Percentiles rank a stretch among this genome's conserved stretches.
Conservation (phyloP, 2,329 filamentous ascomycete species). For the Orbilia oligospora region DNA sequence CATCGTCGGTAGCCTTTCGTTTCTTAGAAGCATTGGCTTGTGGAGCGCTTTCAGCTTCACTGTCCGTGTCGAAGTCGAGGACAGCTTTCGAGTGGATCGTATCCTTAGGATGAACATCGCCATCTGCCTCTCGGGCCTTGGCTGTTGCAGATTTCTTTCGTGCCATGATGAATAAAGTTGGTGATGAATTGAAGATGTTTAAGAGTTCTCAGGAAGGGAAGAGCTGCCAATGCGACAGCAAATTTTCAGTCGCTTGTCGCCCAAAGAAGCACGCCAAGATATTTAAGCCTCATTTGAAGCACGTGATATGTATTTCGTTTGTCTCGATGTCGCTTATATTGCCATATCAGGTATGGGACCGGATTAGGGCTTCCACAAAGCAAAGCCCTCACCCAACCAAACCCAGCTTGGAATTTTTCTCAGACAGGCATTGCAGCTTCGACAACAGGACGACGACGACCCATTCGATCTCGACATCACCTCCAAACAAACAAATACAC, state of each 20-base stretch:
- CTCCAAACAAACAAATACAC: constrained; percentile 3
- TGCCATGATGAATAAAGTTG: constrained; percentile 31
- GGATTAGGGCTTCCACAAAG: constrained; percentile 53
- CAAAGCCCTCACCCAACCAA: constrained; percentile 56
- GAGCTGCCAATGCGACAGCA: constrained; percentile 29
- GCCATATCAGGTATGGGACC: not conserved
- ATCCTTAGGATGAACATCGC: constrained; percentile 49
- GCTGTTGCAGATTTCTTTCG: constrained; percentile 58
- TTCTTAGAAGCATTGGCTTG: constrained; percentile 38
- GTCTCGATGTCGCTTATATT: constrained; percentile 38
- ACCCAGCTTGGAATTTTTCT: constrained; percentile 46
- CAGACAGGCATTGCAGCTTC: constrained; percentile 44
- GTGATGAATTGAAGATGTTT: constrained; percentile 8
- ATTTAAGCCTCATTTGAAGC: constrained; percentile 37
- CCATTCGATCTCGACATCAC: constrained; percentile 33
- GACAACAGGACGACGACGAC: constrained; percentile 51
- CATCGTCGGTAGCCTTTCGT: constrained; percentile 49
- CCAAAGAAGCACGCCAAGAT: constrained; percentile 24
- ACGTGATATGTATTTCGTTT: constrained; percentile 34
- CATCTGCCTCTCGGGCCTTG: constrained; percentile 50
- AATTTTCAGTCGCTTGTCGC: constrained; percentile 40
- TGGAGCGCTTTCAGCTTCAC: constrained; percentile 34
- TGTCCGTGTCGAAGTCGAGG: constrained; percentile 52
- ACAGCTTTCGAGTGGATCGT: constrained; percentile 28
- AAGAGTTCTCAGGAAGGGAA: not conserved